A percentile compares a stretch with the other conserved stretches of the same genome.
Evolutionary conservation across 2,329 filamentous ascomycete species (phyloP).

Genomic region (Aphanoascus verrucosus): DNA sequence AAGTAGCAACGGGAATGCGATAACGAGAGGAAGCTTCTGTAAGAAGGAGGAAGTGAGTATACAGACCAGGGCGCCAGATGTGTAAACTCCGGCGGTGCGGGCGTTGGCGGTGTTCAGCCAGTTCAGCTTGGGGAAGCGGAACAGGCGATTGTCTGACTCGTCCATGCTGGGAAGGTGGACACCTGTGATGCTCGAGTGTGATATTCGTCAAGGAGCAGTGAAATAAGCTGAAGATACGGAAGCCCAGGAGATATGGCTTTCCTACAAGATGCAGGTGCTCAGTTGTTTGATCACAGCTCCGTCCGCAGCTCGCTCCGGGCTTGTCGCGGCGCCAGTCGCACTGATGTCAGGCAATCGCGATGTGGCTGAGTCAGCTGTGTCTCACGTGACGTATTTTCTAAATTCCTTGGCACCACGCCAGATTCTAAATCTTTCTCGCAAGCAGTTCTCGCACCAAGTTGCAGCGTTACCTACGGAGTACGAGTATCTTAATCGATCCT

Average conservation of each 20-base stretch:
- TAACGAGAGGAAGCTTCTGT: constrained; percentile 2
- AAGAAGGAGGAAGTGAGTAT: constrained; percentile 6
- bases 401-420: too few relatives aligned
- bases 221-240: background rate
- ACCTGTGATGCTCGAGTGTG: background rate
- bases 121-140: constrained; percentile 55
- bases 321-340: too few relatives aligned
- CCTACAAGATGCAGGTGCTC: too few relatives aligned
- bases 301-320: too few relatives aligned
- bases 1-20: background rate
- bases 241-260: background rate
- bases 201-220: background rate
- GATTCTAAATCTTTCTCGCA: too few relatives aligned
- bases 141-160: constrained; percentile 47
- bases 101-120: constrained; percentile 57
- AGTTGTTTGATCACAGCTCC: too few relatives aligned
- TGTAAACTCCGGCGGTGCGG: constrained; percentile 55
- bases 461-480: too few relatives aligned
- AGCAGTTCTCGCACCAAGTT: too few relatives aligned
- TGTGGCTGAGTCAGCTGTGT: too few relatives aligned
- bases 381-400: too few relatives aligned
- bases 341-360: too few relatives aligned
- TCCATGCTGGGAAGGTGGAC: constrained; percentile 23
- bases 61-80: constrained; percentile 53
- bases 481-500: too few relatives aligned